Conservation (phyloP, 1,139 yeast species). For the Casaregolazyma suthepensis region DNA sequence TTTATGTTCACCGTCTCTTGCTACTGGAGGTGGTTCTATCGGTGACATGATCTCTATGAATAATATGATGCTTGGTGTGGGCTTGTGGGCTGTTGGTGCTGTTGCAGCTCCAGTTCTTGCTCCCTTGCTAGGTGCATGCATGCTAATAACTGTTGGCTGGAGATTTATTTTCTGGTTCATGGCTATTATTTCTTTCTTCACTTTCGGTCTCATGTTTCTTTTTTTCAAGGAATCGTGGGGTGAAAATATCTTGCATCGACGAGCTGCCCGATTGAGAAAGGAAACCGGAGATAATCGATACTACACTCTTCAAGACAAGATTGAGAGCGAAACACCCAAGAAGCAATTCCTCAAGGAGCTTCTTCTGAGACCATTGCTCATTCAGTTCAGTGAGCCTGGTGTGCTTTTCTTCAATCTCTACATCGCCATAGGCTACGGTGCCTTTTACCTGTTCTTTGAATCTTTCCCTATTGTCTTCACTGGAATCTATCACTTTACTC, state of each 20-base stretch:
- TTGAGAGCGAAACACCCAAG: slow-evolving; percentile 9
- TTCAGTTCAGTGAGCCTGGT: slow-evolving; percentile 31
- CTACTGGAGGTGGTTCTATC: slow-evolving; percentile 81
- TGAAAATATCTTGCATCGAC: slow-evolving; percentile 41
- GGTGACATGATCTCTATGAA: slow-evolving; percentile 41
- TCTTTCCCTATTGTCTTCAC: slow-evolving; percentile 52
- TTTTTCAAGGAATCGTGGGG: slow-evolving; percentile 49
- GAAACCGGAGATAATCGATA: slow-evolving; percentile 44
- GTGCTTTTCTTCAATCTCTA: slow-evolving; percentile 37
- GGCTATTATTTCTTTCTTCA: slow-evolving; percentile 36
- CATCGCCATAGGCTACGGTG: slow-evolving; percentile 47
- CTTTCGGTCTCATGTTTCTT: slow-evolving; percentile 33
- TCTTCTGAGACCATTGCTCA: slow-evolving; percentile 42
- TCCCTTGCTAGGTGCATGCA: slow-evolving; percentile 58
- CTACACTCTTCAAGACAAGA: slow-evolving; percentile 22
- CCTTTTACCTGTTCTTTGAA: slow-evolving; percentile 53
- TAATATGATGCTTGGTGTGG: slow-evolving; percentile 33
- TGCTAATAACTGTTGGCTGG: slow-evolving; percentile 34
- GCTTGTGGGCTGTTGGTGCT: slow-evolving; percentile 47
- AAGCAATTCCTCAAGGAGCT: slow-evolving; percentile 34
- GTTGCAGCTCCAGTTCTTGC: slow-evolving; percentile 59
- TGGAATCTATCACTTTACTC: slow-evolving; percentile 41
- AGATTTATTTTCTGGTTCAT: slow-evolving; percentile 43
- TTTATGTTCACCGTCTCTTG: slow-evolving; percentile 74
- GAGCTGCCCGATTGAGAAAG: slow-evolving; percentile 43